Base-by-base conservation (phyloP, 2,329 filamentous ascomycete species). In the Aspergillus ustus region DNA sequence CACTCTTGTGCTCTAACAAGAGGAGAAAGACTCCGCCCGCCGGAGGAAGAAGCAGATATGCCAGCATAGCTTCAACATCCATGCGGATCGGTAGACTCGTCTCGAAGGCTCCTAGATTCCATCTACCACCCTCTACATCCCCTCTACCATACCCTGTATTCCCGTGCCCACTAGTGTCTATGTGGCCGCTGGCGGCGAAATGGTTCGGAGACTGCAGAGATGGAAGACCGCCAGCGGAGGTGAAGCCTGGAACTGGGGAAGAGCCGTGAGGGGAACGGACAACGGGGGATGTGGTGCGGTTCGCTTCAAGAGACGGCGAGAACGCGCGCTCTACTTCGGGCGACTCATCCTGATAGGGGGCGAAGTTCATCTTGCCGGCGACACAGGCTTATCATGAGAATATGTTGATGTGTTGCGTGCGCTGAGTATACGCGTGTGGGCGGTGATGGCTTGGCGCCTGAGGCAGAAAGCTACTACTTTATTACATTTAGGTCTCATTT, bases 261-360 rank as follows among this genome's bases (percentile, higher is more conserved):
- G 75, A 76, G 64, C 67, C 84, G 81, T 66, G 87, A 82, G 79
- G 85, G 81, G 70, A 86, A 77, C 66, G 82, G 55, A 77, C 78
- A 57, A 77, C 83, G 76, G 74, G 87, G 77, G 82, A 88, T 78
- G 75, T 90, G 67, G 73, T 64, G 61, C 80, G 75, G 53, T 73
- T 69, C 44, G 70, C 62, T 37, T 77, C 74, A 7, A 86, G 80
- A 11, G 88, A 85, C 56, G 93, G 92, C 20, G 92, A 96, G 75
- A 93, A 85, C 56, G 90, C 88, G 72, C 94, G 91, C 68, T 88
- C 87, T 70, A 90, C 85, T 81, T 98, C 93, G 9, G 95, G 95
- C 17, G 91, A 90, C 52, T 90, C 90, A 77, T 94, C 94, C 82
- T 98, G 95, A 80, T 98, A 99, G 43, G 95, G 95, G 50, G 95